phyloP scores from a whole-genome alignment of 768 basidiomycete species.

The Leccinum truebloodii region DNA sequence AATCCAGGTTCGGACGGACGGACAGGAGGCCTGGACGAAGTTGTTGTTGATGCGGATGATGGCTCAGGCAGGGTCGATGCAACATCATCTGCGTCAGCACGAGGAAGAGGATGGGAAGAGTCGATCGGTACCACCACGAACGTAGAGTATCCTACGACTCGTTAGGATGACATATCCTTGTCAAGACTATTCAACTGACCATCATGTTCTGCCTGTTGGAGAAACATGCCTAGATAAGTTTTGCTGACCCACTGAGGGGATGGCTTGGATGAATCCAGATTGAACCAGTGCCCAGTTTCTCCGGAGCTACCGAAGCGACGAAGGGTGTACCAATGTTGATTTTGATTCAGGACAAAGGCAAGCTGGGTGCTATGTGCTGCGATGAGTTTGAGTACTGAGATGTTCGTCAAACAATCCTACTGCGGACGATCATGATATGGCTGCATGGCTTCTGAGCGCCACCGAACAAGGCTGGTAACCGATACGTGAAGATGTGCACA shows the following conservation, averaged over 20 bases:
- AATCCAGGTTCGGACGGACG: conserved; percentile 37
- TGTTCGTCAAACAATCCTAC: conserved; percentile 42
- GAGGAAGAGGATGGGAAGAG: conserved; percentile 55
- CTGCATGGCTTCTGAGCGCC: conserved; percentile 83
- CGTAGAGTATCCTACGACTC: conserved; percentile 69
- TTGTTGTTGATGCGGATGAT: conserved; percentile 19
- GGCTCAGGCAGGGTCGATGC: conserved; percentile 64
- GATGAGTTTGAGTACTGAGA: conserved; percentile 10
- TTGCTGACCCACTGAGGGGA: conserved; percentile 82
- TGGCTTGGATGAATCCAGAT: conserved; percentile 74
- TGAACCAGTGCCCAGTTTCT: conserved; percentile 76
- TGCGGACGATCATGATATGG: conserved; percentile 75
- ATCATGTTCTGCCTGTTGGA: conserved; percentile 85
- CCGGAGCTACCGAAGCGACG: conserved; percentile 70
- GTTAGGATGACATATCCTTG: conserved; percentile 8
- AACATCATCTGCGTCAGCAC: conserved; percentile 69
- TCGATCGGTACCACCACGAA: conserved; percentile 74
- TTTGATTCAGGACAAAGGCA: conserved; percentile 84
- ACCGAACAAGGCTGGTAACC: conserved; percentile 60
- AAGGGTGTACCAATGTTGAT: conserved; percentile 89
- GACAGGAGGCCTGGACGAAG: conserved; percentile 12
- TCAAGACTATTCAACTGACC: conserved; percentile 44
- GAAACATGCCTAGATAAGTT: conserved; percentile 80
- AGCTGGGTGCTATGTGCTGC: conserved; percentile 61
- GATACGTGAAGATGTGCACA: conserved; percentile 7